Percentiles rank a stretch among this genome's conserved stretches.
Evolutionary conservation across 2,329 filamentous ascomycete species (phyloP).

Genomic region (Herpomyces periplanetae): DNA sequence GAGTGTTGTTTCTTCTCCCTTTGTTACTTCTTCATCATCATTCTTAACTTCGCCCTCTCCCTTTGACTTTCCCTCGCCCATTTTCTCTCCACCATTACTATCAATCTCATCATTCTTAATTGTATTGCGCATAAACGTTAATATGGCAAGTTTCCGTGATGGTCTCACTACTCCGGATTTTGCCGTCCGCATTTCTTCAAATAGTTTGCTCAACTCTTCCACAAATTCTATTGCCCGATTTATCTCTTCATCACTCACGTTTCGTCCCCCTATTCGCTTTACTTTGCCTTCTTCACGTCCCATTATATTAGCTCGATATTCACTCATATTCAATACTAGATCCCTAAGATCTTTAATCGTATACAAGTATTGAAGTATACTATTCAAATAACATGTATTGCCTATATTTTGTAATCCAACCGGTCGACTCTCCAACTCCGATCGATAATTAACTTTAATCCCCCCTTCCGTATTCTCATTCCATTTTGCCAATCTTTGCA

Average conservation of each 20-base stretch:
- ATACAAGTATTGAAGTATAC: constrained; percentile 74
- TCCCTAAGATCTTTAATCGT: constrained; percentile 45
- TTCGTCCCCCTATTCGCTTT: constrained; percentile 38
- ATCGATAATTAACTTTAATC: constrained; percentile 3
- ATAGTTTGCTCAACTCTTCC: constrained; percentile 8
- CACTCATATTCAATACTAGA: constrained; percentile 34
- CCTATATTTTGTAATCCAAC: constrained; percentile 72
- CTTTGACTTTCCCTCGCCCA: no score
- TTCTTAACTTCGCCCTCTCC: no score
- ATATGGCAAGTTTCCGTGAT: no score
- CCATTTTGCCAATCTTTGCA: constrained; percentile 3
- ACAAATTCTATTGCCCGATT: constrained; percentile 30
- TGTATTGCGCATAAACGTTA: no score
- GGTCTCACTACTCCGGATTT: no score
- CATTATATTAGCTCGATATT: constrained; percentile 22
- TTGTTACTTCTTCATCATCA: no score
- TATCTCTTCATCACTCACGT: constrained; percentile 17
- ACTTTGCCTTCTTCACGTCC: constrained; percentile 15
- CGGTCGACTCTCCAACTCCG: constrained; percentile 17
- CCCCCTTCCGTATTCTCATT: no score
- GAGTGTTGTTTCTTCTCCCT: no score
- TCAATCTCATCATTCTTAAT: no score
- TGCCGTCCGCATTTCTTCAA: no score
- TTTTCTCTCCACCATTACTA: no score
- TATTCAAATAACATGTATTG: constrained; percentile 94